These are phyloP conservation scores for Fusarium multiceps DNA, from an alignment of 2,329 filamentous ascomycete species.

Conservation along the genomic window DNA sequence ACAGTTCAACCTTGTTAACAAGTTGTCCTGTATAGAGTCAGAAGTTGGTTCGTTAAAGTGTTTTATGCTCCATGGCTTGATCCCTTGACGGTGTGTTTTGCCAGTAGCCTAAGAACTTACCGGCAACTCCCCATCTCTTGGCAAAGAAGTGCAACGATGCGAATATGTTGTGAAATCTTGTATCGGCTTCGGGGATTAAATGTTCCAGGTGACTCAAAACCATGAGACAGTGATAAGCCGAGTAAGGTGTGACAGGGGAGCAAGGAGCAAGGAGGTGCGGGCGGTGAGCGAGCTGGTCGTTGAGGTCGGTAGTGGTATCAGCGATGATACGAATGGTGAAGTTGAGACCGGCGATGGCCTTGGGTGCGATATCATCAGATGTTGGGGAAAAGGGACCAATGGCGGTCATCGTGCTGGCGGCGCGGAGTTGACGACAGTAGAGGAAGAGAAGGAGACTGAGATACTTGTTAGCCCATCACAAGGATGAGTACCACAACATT, in stretches of 20 bases:
- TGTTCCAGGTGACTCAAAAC: slow-evolving; percentile 50
- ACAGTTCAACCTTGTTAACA: slow-evolving; percentile 45
- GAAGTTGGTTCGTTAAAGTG: neutral
- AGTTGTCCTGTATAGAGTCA: slow-evolving; percentile 43
- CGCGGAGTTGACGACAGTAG: slow-evolving; percentile 50
- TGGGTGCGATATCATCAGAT: slow-evolving; percentile 47
- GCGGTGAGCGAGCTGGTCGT: slow-evolving; percentile 48
- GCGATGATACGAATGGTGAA: slow-evolving; percentile 53
- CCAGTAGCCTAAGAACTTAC: slow-evolving; percentile 37
- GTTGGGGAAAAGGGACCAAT: slow-evolving; percentile 31
- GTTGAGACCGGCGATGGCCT: slow-evolving; percentile 53
- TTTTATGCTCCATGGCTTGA: slow-evolving; percentile 3
- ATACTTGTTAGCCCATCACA: slow-evolving; percentile 5
- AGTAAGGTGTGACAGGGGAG: slow-evolving; percentile 51
- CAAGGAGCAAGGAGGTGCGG: slow-evolving; percentile 50
- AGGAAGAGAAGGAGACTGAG: slow-evolving; percentile 50
- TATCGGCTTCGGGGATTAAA: slow-evolving; percentile 49
- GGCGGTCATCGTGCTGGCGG: slow-evolving; percentile 40
- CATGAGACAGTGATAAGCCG: slow-evolving; percentile 51
- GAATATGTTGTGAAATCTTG: slow-evolving; percentile 50
- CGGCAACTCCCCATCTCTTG: slow-evolving; percentile 51
- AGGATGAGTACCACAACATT: neutral
- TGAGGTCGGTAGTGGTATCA: slow-evolving; percentile 52
- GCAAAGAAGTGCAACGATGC: slow-evolving; percentile 51
- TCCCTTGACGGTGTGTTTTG: slow-evolving; percentile 8